Percentiles rank a stretch among this genome's conserved stretches.
Evolutionary conservation across 140 eudicot species (phyloP).

Genomic region (Flaveria floridana): DNA sequence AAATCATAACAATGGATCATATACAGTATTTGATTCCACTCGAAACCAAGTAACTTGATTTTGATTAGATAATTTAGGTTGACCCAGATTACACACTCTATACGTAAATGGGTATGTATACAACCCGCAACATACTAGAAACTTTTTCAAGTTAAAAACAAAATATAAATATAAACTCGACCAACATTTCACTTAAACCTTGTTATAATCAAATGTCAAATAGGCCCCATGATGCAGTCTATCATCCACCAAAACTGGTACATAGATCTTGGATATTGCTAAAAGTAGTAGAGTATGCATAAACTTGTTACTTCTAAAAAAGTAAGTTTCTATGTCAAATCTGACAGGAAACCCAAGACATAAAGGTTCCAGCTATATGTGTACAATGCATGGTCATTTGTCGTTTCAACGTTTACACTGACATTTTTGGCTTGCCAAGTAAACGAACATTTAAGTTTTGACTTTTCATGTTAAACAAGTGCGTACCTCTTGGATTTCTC

Average conservation of each 20-base stretch:
- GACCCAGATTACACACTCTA: too few species aligned
- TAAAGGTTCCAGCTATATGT: not conserved
- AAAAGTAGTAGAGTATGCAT: not conserved
- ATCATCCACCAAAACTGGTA: constrained; percentile 1
- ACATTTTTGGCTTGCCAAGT: too few species aligned
- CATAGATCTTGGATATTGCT: not conserved
- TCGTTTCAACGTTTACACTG: too few species aligned
- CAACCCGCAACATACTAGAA: not conserved
- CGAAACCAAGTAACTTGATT: too few species aligned
- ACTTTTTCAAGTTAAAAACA: not conserved
- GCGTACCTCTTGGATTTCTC: too few species aligned
- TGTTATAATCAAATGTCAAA: not conserved
- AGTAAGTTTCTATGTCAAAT: not conserved
- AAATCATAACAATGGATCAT: too few species aligned
- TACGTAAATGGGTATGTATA: not conserved
- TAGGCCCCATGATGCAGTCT: not conserved
- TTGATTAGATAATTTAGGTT: too few species aligned
- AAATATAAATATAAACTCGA: not conserved
- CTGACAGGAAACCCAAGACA: not conserved
- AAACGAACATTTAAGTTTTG: too few species aligned
- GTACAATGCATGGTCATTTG: not conserved
- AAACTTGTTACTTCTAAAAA: not conserved
- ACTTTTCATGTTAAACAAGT: too few species aligned
- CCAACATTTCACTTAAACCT: not conserved
- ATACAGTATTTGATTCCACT: too few species aligned